Percentiles rank a stretch among this genome's conserved stretches.
Conservation (phyloP, 2,329 filamentous ascomycete species). For the Laburnicola sp. region DNA sequence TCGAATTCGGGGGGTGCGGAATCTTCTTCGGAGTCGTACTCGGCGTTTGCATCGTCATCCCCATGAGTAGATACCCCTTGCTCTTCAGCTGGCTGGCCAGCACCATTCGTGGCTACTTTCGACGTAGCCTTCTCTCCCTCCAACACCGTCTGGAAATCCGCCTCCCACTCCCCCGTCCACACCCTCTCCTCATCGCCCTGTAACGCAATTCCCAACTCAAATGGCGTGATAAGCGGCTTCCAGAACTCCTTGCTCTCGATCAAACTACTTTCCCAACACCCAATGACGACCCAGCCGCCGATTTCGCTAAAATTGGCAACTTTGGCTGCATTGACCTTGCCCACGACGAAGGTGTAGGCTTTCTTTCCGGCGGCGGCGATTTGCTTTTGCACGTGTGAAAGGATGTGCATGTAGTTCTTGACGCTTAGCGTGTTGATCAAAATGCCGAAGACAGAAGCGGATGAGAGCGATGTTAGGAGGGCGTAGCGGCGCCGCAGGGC, state of each 20-base stretch:
- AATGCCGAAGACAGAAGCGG: constrained; percentile 85
- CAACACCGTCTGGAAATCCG: constrained; percentile 75
- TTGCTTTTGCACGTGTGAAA: constrained; percentile 70
- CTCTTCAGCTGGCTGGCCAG: constrained; percentile 17
- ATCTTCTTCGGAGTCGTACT: constrained; percentile 70
- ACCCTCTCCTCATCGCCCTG: constrained; percentile 73
- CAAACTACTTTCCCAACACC: constrained; percentile 95
- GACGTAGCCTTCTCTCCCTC: constrained; percentile 17
- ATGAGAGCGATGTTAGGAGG: constrained; percentile 76
- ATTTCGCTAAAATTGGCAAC: constrained; percentile 95
- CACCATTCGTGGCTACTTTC: constrained; percentile 8
- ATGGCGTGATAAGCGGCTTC: constrained; percentile 89
- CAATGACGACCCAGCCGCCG: constrained; percentile 94
- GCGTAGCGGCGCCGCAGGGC: constrained; percentile 84
- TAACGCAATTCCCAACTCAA: constrained; percentile 81
- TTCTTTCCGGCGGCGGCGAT: constrained; percentile 88
- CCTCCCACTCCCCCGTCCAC: constrained; percentile 89
- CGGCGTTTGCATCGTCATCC: constrained; percentile 44
- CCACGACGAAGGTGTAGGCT: constrained; percentile 93
- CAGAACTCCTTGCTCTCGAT: constrained; percentile 89
- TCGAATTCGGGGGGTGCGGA: constrained; percentile 85
- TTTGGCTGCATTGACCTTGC: constrained; percentile 94
- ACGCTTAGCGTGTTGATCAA: constrained; percentile 94
- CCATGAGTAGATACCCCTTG: background rate
- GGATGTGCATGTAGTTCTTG: constrained; percentile 81